Conservation (phyloP, 345 rosid genomes). For the Citrus sp. region DNA sequence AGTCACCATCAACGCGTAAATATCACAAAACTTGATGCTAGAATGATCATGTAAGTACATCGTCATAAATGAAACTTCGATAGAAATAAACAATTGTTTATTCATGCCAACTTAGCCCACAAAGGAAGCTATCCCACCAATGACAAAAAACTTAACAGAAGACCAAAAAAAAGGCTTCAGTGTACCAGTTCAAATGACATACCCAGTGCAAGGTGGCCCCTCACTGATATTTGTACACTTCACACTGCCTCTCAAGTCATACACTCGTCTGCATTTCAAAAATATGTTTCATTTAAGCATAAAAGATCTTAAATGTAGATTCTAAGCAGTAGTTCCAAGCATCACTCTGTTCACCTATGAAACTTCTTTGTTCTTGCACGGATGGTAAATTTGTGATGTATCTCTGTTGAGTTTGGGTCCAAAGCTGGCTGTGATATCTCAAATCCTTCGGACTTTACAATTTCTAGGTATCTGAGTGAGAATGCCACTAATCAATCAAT, state of each 20-base stretch:
- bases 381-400: conserved; percentile 91
- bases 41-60: neutral
- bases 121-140: neutral
- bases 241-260: conserved; percentile 72
- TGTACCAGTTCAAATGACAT: conserved; percentile 11
- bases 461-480: conserved; percentile 57
- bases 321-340: conserved; percentile 1
- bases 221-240: conserved; percentile 80
- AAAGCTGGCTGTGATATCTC: conserved; percentile 99
- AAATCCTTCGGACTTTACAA: conserved; percentile 72
- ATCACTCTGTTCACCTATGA: conserved; percentile 53
- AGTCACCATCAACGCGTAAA: neutral
- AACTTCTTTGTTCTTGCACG: conserved; percentile 71
- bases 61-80: neutral
- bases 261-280: conserved; percentile 67
- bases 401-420: conserved; percentile 86
- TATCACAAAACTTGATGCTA: neutral
- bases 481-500: conserved; percentile 1
- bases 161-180: neutral
- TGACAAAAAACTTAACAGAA: neutral
- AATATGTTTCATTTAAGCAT: conserved; percentile 17
- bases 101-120: neutral
- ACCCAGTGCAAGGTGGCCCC: conserved; percentile 99
- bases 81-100: neutral
- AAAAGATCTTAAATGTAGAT: neutral